phyloP scores from a whole-genome alignment of 257 asterid species.

The Petunia secreta region DNA sequence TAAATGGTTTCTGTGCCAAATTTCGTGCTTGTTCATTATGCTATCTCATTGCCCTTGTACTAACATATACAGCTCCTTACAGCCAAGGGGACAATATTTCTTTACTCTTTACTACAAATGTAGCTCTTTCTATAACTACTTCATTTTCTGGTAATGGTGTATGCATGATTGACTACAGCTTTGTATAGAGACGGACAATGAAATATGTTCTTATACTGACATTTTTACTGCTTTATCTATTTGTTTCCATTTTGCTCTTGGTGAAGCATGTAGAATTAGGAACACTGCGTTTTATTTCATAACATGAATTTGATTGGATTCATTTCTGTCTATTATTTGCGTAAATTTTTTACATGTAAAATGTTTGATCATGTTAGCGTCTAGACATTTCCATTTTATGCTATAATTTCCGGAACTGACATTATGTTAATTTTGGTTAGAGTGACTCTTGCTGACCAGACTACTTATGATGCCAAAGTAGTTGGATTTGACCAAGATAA shows the following conservation, averaged over 20 bases:
- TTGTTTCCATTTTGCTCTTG: neutral
- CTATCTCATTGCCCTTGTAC: neutral
- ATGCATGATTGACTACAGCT: neutral
- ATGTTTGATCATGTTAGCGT: no score
- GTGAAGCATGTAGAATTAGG: neutral
- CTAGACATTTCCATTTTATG: neutral
- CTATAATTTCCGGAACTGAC: constrained; percentile 7
- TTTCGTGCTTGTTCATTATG: neutral
- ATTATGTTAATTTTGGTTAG: constrained; percentile 48
- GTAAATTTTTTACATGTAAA: no score
- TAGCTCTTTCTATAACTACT: neutral
- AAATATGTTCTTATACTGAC: neutral
- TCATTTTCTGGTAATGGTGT: neutral
- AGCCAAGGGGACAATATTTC: neutral
- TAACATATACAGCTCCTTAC: neutral
- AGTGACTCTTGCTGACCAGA: constrained; percentile 92
- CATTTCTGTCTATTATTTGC: neutral
- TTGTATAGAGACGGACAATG: neutral
- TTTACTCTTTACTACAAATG: neutral
- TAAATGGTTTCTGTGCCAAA: neutral
- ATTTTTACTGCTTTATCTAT: neutral
- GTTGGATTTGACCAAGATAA: constrained; percentile 99
- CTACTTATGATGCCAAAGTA: constrained; percentile 79
- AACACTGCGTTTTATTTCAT: neutral
- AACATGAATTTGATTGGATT: constrained; percentile 7